Base-by-base conservation (phyloP, 768 basidiomycete genomes). In the Amanita fuliginea region DNA sequence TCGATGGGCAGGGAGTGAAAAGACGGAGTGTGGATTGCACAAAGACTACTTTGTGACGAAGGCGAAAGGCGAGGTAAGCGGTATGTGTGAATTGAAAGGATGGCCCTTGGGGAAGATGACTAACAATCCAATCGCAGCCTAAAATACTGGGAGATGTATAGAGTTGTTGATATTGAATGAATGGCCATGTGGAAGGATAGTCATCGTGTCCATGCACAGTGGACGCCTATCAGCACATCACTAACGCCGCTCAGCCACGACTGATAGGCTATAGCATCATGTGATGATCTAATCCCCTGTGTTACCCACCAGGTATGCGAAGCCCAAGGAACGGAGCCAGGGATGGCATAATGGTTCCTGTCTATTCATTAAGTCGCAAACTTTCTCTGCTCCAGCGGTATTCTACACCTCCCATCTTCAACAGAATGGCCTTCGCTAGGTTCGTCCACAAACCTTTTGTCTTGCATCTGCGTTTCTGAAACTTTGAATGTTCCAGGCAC, bases 21-120 rank as follows among this genome's bases (percentile, higher is more conserved):
- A 98, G 75, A 90, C 90, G 2, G 95, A 98, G 64, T 98, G 96
- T 64, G 96, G 96, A 2, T 63, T 99, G 54, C 95, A 99, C 65
- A 78, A 83, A 64, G 90, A 97, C 59, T 95, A 88, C 62, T 93
- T 85, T 60, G 70, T 74, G 56, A 77, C 89, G 78, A 83, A 81
- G 57, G 66, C 66, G 3, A 74, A 76, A 46, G 77, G 74, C 2
- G 72, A 74, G 59, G 34, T 36, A 16, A 18, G 21, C 14, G 32
- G 41, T 50, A 24, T n/a, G 30, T 42, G 1, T 43, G 18, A 33
- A 19, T 26, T 16, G 34, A 37, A 32, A 4, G 8, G 26, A 40
- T 40, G 26, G 4, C 37, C 16, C 30, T 41, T 10, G 2, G 24
- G 4, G 3, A n/a, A 24, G 41, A 42, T 48, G 18, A 6, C 48